These are phyloP conservation scores for Cyclaneusma minus DNA, from an alignment of 2,329 filamentous ascomycete genomes.

Conservation along the genomic window DNA sequence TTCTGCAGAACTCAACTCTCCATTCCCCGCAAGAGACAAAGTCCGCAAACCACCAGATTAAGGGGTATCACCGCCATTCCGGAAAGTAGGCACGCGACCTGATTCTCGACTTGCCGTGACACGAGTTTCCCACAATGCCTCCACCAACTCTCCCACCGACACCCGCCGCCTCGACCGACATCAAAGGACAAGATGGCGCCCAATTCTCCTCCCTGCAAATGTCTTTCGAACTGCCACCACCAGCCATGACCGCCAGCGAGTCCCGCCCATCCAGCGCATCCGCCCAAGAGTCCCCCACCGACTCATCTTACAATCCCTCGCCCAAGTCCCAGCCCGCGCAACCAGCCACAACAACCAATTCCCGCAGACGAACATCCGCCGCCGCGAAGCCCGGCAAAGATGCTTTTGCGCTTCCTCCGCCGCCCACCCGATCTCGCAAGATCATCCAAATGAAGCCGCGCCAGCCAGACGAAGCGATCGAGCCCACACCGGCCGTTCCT, in stretches of 20 bases:
- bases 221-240: slow-evolving; percentile 62
- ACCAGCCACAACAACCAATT: slow-evolving; percentile 19
- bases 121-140: slow-evolving; percentile 35
- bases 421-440: slow-evolving; percentile 80
- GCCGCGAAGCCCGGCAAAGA: slow-evolving; percentile 29
- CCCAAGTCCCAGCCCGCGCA: slow-evolving; percentile 24
- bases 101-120: neutral
- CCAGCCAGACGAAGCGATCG: slow-evolving; percentile 21
- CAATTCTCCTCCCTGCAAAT: slow-evolving; percentile 47
- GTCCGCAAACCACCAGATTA: too few relatives aligned
- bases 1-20: too few relatives aligned
- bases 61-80: too few relatives aligned
- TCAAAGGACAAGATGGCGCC: slow-evolving; percentile 55
- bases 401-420: slow-evolving; percentile 72
- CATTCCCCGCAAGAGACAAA: too few relatives aligned
- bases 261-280: slow-evolving; percentile 30
- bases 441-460: slow-evolving; percentile 95
- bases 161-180: slow-evolving; percentile 66
- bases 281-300: slow-evolving; percentile 25
- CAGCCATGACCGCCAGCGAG: slow-evolving; percentile 40
- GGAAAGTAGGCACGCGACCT: too few relatives aligned
- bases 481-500: slow-evolving; percentile 5
- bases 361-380: slow-evolving; percentile 32
- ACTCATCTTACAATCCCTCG: slow-evolving; percentile 33
- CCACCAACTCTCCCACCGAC: slow-evolving; percentile 54